Base-by-base conservation (phyloP, 805 yeast genomes). In the Candida berthetii region DNA sequence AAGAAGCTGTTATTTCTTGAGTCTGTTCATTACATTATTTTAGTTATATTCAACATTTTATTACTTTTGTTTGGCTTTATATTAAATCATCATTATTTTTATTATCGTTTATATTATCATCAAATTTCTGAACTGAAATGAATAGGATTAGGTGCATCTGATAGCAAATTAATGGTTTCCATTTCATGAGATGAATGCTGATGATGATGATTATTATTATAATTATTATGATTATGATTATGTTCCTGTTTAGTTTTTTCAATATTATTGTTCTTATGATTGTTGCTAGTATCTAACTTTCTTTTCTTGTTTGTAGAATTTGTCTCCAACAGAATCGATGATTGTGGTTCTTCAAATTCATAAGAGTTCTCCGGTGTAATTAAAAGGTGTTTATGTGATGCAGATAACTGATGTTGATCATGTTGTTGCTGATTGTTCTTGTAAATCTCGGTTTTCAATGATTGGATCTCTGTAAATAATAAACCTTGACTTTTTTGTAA, bases 161-260 rank as follows among this genome's bases (percentile, higher is more conserved):
- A 41, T 14, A 41, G 25, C 36, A 41, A 37, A 17, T 37, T 41
- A 3, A 41, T 37, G 29, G 24, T 31, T 31, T 31, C 34, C n/a
- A n/a, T n/a, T n/a, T n/a, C n/a, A n/a, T n/a, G n/a, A n/a, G n/a
- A n/a, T n/a, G n/a, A n/a, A n/a, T n/a, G n/a, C n/a, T n/a, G n/a
- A n/a, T n/a, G n/a, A n/a, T n/a, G n/a, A n/a, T n/a, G n/a, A n/a
- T n/a, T n/a, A n/a, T 22, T 6, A 9, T 22, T 9, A 22, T 22
- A 6, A 22, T 22, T 22, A 22, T 22, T 22, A 22, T 22, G 6
- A 22, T 22, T 6, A 22, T 9, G 25, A 7, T 22, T 22, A 22
- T 22, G 6, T 22, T 22, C 9, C 25, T 9, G 8, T 22, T 22
- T 22, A 22, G 9, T 22, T 7, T 6, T 22, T 22, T 22, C 25